These are phyloP conservation scores for Tuber aestivum DNA, from an alignment of 495 filamentous ascomycete species.

Conservation along the genomic window DNA sequence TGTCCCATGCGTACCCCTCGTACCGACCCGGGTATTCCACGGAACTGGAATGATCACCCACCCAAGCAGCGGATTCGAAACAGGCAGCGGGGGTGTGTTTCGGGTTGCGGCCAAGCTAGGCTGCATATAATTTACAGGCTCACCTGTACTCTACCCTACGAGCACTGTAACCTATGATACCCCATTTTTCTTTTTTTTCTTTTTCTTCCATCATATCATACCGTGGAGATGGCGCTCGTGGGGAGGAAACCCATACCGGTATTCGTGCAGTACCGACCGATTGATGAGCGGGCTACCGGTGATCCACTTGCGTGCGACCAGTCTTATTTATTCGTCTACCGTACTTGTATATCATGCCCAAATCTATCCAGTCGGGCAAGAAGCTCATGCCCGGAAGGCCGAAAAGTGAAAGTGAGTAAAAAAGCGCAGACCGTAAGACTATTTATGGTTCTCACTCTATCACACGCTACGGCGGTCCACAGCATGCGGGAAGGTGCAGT, in stretches of 20 bases:
- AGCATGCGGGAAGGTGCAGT: neutral
- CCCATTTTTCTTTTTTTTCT: neutral
- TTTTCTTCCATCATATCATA: too few species aligned
- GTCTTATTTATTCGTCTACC: neutral
- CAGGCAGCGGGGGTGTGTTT: neutral
- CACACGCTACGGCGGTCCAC: neutral
- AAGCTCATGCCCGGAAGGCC: neutral
- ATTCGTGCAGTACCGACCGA: neutral
- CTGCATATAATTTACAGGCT: neutral
- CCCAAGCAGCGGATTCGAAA: neutral
- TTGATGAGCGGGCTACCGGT: neutral
- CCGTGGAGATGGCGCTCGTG: neutral
- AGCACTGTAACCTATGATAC: neutral
- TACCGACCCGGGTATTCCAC: neutral
- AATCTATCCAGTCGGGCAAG: neutral
- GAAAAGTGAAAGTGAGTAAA: neutral
- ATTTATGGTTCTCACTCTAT: neutral
- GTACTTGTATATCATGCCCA: too few species aligned
- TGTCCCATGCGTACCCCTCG: neutral
- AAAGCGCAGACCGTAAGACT: neutral
- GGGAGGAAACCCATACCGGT: neutral
- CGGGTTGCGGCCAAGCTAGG: neutral
- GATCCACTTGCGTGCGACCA: neutral
- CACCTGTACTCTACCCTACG: neutral
- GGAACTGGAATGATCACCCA: neutral